Evolutionary conservation across 2,329 filamentous ascomycete species (phyloP), one percentile per base, ranked within the genome.

Genomic region (Chaetomium globosum): DNA sequence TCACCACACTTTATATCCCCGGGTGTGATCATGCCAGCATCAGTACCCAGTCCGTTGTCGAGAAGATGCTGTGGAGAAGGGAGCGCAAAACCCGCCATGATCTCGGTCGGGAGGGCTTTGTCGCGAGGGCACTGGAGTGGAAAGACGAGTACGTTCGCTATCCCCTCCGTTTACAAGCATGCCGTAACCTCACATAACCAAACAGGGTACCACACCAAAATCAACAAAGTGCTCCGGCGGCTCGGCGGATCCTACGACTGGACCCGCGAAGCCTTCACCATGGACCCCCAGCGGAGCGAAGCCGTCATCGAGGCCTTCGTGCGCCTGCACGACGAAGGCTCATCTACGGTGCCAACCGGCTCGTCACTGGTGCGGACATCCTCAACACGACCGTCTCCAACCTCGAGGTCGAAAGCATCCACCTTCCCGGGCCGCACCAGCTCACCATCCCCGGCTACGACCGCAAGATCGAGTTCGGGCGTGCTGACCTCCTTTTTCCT

Each of bases 11-110:
- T 80, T 84, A 89, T 85, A 79, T 97, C 59, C 94, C 91, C 86
- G 92, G 58, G 97, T 96, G 92, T 77, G 95, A 99, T 75, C 95
- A 99, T 76, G 95, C 95, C 33, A 93, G 95, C 81, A 97, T 99
- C 71, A 92, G 92, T 3, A 98, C 95, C 5, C 95, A 99, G 79
- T 92, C 86, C 71, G 95, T 99, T 60, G 94, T 99, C 61, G 95
- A 99, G 81, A 98, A 97, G 77, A 96, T 96, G 90, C 83, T 98
- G 31, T 96, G 90, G 89, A 89, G 91, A 77, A 86, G 86, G 65
- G 86, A 97, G 77, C 84, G 90, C 75, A 93, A 96, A 83, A 97
- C 93, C 3, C 86, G 95, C 68, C 90, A 97, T 74, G 95, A 99
- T 73, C 83, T 99, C 36, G 95, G 95, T 67, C 87, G 95, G 70